phyloP scores from a whole-genome alignment of 2,329 filamentous ascomycete species.

The Colletotrichum sp. region DNA sequence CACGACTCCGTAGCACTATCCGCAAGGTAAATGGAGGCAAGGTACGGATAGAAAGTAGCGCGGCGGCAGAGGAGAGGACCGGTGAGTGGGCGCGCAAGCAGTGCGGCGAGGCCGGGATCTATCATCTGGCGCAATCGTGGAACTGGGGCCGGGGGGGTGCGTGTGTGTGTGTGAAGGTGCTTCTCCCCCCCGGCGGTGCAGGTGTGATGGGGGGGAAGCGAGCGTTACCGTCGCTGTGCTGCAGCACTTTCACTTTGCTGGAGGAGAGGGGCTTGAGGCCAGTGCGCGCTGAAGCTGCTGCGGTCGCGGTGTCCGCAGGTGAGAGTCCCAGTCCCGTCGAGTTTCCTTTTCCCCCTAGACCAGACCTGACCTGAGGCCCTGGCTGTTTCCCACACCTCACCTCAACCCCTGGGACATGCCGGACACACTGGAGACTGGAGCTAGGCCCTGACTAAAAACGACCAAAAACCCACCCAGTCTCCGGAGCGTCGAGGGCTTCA shows the following conservation, averaged over 20 bases:
- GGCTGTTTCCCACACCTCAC: not conserved
- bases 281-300: not conserved
- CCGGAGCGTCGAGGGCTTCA: not conserved
- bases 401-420: not conserved
- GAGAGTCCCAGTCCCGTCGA: not conserved
- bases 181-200: not conserved
- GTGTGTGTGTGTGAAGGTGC: not conserved
- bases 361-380: not conserved
- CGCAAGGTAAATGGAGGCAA: not conserved
- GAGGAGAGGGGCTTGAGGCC: not conserved
- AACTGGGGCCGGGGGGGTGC: not conserved
- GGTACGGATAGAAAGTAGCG: not conserved
- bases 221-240: not conserved
- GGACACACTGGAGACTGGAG: not conserved
- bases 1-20: not conserved
- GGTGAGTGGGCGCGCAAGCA: not conserved
- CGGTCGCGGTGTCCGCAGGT: not conserved
- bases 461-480: not conserved
- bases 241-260: not conserved
- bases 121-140: conserved; percentile 19
- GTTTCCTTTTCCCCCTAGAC: not conserved
- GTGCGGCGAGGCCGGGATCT: conserved; percentile 3
- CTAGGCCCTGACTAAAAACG: not conserved
- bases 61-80: not conserved
- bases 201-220: not conserved